phyloP scores from a whole-genome alignment of 1,284 basidiomycete species.

The Uromyces viciae-fabae region DNA sequence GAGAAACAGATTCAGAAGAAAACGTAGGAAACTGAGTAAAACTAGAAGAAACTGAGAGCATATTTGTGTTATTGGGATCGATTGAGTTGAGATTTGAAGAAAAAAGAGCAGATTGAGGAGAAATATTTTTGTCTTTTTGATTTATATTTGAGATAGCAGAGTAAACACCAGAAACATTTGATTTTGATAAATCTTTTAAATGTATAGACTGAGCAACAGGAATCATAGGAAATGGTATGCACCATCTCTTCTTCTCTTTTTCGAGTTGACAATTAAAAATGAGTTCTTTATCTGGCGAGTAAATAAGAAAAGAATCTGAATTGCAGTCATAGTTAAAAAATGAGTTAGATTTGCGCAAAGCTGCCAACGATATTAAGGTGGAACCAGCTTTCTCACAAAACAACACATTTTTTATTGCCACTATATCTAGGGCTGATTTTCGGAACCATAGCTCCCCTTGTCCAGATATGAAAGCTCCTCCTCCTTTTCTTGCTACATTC shows the following conservation, averaged over 20 bases:
- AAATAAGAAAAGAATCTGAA: too few species aligned
- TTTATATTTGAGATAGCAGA: neutral
- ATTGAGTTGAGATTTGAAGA: neutral
- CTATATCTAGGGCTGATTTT: neutral
- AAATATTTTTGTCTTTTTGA: neutral
- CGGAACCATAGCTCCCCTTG: neutral
- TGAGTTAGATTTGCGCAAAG: neutral
- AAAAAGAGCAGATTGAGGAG: neutral
- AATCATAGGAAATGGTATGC: too few species aligned
- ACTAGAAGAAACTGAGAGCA: too few species aligned
- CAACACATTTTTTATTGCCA: neutral
- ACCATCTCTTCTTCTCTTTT: too few species aligned
- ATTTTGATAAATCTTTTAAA: neutral
- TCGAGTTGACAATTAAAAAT: too few species aligned
- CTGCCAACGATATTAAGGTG: neutral
- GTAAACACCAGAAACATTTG: neutral
- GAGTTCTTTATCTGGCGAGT: too few species aligned
- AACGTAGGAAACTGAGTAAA: too few species aligned
- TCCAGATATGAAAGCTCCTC: too few species aligned
- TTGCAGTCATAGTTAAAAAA: too few species aligned
- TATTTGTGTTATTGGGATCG: too few species aligned
- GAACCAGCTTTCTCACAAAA: neutral
- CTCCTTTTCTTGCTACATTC: neutral
- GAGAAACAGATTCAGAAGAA: too few species aligned
- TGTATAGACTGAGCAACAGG: too few species aligned